A percentile compares a stretch with the other conserved stretches of the same genome.
These are phyloP conservation scores for Leccinum pachyderme DNA, from an alignment of 1,284 basidiomycete genomes.

Conservation along the genomic window DNA sequence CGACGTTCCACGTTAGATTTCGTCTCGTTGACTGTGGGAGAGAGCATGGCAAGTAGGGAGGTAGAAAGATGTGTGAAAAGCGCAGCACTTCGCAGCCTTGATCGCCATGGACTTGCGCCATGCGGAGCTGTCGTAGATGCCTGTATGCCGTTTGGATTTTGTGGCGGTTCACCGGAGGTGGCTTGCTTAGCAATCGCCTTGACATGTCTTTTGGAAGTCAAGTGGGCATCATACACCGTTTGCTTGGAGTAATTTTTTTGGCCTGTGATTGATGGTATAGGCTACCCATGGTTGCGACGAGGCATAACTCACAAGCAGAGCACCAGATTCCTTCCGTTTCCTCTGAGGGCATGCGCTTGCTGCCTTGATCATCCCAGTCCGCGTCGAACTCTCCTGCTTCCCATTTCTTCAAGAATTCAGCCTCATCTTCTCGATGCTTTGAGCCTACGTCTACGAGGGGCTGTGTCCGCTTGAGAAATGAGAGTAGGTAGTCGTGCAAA, in stretches of 20 bases:
- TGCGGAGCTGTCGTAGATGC: constrained; percentile 25
- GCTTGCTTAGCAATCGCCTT: constrained; percentile 82
- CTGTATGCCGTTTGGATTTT: constrained; percentile 62
- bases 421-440: constrained; percentile 62
- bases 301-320: constrained; percentile 74
- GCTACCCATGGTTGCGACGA: constrained; percentile 5
- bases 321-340: constrained; percentile 85
- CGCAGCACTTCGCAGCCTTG: constrained; percentile 69
- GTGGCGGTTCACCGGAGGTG: constrained; percentile 48
- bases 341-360: constrained; percentile 40
- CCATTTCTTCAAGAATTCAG: constrained; percentile 81
- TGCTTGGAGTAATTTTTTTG: constrained; percentile 95
- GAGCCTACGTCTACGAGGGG: constrained; percentile 83
- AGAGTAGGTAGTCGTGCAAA: constrained; percentile 82
- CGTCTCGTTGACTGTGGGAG: constrained; percentile 79
- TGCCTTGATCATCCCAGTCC: constrained; percentile 69
- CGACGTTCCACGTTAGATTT: constrained; percentile 95
- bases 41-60: constrained; percentile 63
- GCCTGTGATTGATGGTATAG: constrained; percentile 47
- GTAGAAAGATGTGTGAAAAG: constrained; percentile 72
- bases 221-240: constrained; percentile 95
- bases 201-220: constrained; percentile 92
- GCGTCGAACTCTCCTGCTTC: constrained; percentile 65
- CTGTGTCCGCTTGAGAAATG: constrained; percentile 84
- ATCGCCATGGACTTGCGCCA: constrained; percentile 43